Evolutionary conservation across 2,329 filamentous ascomycete genomes (phyloP).

Genomic region (Calycina marina): DNA sequence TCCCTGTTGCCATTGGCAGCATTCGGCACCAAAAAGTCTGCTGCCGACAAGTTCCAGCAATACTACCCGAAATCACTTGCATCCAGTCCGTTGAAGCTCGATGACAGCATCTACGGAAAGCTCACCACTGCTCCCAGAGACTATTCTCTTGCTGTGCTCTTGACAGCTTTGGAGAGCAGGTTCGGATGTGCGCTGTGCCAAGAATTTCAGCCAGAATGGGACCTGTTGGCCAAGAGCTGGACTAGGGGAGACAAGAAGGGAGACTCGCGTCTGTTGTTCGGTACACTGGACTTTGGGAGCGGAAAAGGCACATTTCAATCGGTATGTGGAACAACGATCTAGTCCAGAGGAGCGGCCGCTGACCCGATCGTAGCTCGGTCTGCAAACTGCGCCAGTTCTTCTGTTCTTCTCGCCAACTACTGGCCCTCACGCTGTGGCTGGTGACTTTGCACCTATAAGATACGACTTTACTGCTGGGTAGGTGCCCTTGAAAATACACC

Average conservation of each 20-base stretch:
- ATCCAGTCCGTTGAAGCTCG: constrained; percentile 58
- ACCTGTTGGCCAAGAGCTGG: constrained; percentile 77
- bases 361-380: constrained; percentile 50
- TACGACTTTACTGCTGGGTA: constrained; percentile 79
- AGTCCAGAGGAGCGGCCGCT: constrained; percentile 2
- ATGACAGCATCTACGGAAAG: constrained; percentile 60
- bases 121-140: constrained; percentile 68
- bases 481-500: constrained; percentile 18
- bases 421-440: constrained; percentile 61
- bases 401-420: constrained; percentile 74
- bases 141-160: constrained; percentile 66
- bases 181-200: constrained; percentile 78
- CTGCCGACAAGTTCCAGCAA: constrained; percentile 51
- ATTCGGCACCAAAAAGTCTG: constrained; percentile 49
- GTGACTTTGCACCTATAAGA: constrained; percentile 55
- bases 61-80: constrained; percentile 55
- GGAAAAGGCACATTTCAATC: constrained; percentile 77
- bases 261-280: constrained; percentile 61
- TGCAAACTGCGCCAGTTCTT: constrained; percentile 88
- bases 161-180: constrained; percentile 73
- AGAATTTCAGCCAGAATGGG: constrained; percentile 92
- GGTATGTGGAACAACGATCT: constrained; percentile 32
- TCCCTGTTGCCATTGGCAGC: constrained; percentile 45
- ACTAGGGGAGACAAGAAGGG: constrained; percentile 64
- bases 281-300: constrained; percentile 74